Conservation (phyloP, 1,139 yeast genomes). For the Tardiomyces digboiensis region DNA sequence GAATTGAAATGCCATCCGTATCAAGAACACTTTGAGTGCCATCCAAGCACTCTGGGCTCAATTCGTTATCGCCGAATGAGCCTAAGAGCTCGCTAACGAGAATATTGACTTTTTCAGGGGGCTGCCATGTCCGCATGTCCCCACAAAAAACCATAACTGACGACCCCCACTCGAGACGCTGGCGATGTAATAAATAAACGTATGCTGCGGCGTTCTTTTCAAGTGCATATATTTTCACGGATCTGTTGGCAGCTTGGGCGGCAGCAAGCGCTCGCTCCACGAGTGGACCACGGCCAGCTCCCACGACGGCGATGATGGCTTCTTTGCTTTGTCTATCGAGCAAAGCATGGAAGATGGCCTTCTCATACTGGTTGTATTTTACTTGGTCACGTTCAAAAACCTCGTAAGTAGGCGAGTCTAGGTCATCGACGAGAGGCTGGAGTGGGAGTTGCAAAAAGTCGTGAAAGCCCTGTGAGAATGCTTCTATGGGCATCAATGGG, state of each 20-base stretch:
- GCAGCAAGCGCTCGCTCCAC: slow-evolving; percentile 45
- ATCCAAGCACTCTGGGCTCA: slow-evolving; percentile 68
- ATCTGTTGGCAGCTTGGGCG: slow-evolving; percentile 25
- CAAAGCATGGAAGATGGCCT: slow-evolving; percentile 56
- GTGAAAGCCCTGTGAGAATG: slow-evolving; percentile 27
- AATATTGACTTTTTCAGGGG: slow-evolving; percentile 35
- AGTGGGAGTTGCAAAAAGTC: slow-evolving; percentile 49
- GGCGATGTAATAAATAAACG: slow-evolving; percentile 24
- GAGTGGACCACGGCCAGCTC: slow-evolving; percentile 85
- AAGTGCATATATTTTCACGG: slow-evolving; percentile 41
- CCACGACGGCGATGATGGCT: slow-evolving; percentile 47
- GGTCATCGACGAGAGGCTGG: slow-evolving; percentile 54
- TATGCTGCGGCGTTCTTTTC: slow-evolving; percentile 68
- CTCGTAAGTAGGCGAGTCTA: slow-evolving; percentile 51
- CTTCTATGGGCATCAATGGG: slow-evolving; percentile 25
- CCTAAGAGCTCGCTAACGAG: slow-evolving; percentile 79
- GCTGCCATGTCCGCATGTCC: slow-evolving; percentile 48
- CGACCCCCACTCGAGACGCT: slow-evolving; percentile 20
- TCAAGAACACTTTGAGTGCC: slow-evolving; percentile 24
- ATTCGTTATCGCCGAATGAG: slow-evolving; percentile 87
- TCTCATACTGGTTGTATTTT: slow-evolving; percentile 59
- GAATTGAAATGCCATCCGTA: slow-evolving; percentile 44
- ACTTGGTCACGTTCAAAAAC: slow-evolving; percentile 59
- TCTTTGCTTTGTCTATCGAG: slow-evolving; percentile 24
- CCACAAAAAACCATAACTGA: slow-evolving; percentile 39